A percentile compares a stretch with the other conserved stretches of the same genome.
These are phyloP conservation scores for Phoma herbarum DNA, from an alignment of 2,329 filamentous ascomycete genomes.

Conservation along the genomic window DNA sequence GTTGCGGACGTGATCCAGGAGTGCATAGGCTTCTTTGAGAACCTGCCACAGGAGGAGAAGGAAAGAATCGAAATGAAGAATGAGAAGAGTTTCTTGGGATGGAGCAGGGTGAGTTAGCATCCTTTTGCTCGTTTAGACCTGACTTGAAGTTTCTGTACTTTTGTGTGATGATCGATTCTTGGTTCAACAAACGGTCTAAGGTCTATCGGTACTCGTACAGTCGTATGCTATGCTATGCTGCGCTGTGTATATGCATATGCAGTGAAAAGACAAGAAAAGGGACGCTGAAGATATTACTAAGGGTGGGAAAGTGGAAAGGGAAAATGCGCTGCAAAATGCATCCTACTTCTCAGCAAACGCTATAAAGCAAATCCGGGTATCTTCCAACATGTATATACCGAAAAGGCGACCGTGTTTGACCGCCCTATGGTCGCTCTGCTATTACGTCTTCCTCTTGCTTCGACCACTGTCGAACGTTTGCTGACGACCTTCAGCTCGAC, in stretches of 20 bases:
- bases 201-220: slow-evolving; percentile 18
- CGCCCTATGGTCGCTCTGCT: slow-evolving; percentile 2
- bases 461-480: slow-evolving; percentile 26
- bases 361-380: slow-evolving; percentile 13
- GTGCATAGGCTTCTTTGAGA: slow-evolving; percentile 75
- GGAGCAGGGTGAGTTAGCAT: slow-evolving; percentile 53
- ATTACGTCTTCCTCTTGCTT: slow-evolving; percentile 16
- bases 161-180: not conserved
- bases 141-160: not conserved
- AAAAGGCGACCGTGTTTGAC: not conserved
- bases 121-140: not conserved
- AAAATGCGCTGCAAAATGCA: not conserved
- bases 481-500: slow-evolving; percentile 52
- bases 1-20: slow-evolving; percentile 71
- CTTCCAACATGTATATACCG: slow-evolving; percentile 15
- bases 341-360: slow-evolving; percentile 2
- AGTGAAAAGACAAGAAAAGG: not conserved
- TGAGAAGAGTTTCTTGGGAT: slow-evolving; percentile 57
- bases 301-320: not conserved
- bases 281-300: slow-evolving; percentile 11
- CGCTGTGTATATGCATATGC: slow-evolving; percentile 9
- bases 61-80: slow-evolving; percentile 64
- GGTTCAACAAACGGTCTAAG: slow-evolving; percentile 9
- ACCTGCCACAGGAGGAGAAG: slow-evolving; percentile 80
- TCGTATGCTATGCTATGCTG: slow-evolving; percentile 14